Evolutionary conservation across 305 asterid genomes (phyloP), one percentile per base, ranked within the genome.

Genomic region (Fraxinus floribunda): DNA sequence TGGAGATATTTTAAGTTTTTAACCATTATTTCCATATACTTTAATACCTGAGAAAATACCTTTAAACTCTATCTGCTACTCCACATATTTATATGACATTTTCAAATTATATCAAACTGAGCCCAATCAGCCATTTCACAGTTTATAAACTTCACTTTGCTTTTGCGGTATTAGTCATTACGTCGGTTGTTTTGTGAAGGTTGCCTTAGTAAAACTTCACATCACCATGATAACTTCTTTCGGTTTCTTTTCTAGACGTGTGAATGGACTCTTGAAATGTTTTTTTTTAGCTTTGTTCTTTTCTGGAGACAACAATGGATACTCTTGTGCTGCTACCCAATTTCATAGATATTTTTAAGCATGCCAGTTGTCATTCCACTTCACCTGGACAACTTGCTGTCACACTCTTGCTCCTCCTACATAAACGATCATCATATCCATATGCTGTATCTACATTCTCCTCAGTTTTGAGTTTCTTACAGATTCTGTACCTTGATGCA

Each of bases 311-410:
- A 9, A 49, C 85, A 80, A 64, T 93, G 92, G 87, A 91, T 87
- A 89, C 94, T 76, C 79, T 94, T 24, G 94, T 91, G 81, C 92
- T 93, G 88, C 91, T 94, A 84, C 97, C 97, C 36, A 90, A 91
- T 85, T 93, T 94, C 88, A 81, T 92, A 55, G 86, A 83, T 10
- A 90, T 92, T 83, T 92, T 93, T 78, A 87, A 64, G 38, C 85
- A 90, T 86, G 81, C 89, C 36, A 79, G 83, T 87, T 81, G 83
- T 79, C 91, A 78, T 82, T 89, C 94, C 2, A 83, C 85, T 86
- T 91, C 94, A 46, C 95, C 97, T 71, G 91, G 94, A 76, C 87
- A 85, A 75, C 91, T 93, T 84, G 93, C 94, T 78, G 84, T 93
- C 81, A 87, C 91, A 52, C 92, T 94, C 86, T 83, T 94, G 87